Conservation (phyloP, 257 asterid species). For the Coffea canephora region DNA sequence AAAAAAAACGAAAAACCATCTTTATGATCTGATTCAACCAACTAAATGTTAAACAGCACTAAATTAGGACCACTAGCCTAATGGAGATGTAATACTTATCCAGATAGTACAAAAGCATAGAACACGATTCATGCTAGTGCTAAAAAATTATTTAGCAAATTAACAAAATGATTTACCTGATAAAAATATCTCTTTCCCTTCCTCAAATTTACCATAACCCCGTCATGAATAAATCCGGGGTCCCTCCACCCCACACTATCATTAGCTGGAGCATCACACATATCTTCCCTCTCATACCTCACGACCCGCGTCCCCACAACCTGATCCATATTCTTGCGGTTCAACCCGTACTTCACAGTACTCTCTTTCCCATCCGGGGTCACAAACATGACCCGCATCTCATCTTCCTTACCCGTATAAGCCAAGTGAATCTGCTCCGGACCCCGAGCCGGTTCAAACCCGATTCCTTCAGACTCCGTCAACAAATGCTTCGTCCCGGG, state of each 20-base stretch:
- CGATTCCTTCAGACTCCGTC: constrained; percentile 52
- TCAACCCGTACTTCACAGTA: constrained; percentile 62
- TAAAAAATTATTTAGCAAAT: not conserved
- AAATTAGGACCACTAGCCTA: not conserved
- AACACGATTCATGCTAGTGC: no score
- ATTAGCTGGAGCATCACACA: constrained; percentile 89
- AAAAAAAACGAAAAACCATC: not conserved
- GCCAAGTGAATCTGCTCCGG: constrained; percentile 93
- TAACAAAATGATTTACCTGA: constrained; percentile 39
- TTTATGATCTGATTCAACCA: constrained; percentile 2
- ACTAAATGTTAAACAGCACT: no score
- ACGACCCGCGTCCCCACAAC: constrained; percentile 42
- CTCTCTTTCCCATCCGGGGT: constrained; percentile 68
- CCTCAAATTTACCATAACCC: constrained; percentile 56
- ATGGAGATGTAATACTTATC: not conserved
- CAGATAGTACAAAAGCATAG: not conserved
- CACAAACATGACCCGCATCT: constrained; percentile 97
- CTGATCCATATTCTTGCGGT: constrained; percentile 37
- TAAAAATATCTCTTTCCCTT: constrained; percentile 70
- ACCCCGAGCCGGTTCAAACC: constrained; percentile 55
- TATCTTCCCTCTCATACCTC: constrained; percentile 81
- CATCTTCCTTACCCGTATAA: constrained; percentile 65
- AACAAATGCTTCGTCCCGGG: constrained; percentile 78
- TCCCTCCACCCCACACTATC: constrained; percentile 89
- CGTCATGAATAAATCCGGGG: constrained; percentile 91